Conservation (phyloP, 371 early-diverging fungal genomes). For the Mucor plumbeus region DNA sequence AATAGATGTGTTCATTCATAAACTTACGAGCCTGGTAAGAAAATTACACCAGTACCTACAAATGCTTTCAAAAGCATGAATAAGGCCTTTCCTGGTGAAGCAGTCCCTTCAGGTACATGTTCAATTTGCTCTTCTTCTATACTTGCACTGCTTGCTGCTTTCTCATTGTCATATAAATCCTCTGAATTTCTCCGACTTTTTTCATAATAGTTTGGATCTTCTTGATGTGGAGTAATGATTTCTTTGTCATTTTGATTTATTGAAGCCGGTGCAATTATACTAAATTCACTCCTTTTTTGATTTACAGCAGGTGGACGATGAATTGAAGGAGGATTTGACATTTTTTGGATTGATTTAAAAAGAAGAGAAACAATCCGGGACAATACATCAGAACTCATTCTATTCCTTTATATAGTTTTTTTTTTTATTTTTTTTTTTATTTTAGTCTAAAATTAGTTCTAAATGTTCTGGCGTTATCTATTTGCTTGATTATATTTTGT, state of each 20-base stretch:
- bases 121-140: slow-evolving; percentile 29
- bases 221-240: slow-evolving; percentile 11
- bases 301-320: slow-evolving; percentile 9
- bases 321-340: slow-evolving; percentile 12
- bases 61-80: slow-evolving; percentile 79
- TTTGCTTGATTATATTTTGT: slow-evolving; percentile 2
- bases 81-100: slow-evolving; percentile 67
- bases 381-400: neutral
- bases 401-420: slow-evolving; percentile 1
- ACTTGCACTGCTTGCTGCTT: slow-evolving; percentile 1
- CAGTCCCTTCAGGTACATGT: slow-evolving; percentile 48
- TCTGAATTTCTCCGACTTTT: slow-evolving; percentile 7
- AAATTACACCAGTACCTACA: slow-evolving; percentile 74
- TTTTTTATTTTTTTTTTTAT: neutral
- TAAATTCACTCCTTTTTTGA: slow-evolving; percentile 12
- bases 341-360: neutral
- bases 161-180: slow-evolving; percentile 9
- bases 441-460: slow-evolving; percentile 7
- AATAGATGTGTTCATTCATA: neutral
- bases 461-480: neutral
- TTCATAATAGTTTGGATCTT: slow-evolving; percentile 1
- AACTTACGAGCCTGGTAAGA: slow-evolving; percentile 69
- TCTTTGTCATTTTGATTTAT: slow-evolving; percentile 9
- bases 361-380: slow-evolving; percentile 5
- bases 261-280: slow-evolving; percentile 11